Base-by-base conservation (phyloP, 352 stramenopile species). In the Pythium phragmitis region DNA sequence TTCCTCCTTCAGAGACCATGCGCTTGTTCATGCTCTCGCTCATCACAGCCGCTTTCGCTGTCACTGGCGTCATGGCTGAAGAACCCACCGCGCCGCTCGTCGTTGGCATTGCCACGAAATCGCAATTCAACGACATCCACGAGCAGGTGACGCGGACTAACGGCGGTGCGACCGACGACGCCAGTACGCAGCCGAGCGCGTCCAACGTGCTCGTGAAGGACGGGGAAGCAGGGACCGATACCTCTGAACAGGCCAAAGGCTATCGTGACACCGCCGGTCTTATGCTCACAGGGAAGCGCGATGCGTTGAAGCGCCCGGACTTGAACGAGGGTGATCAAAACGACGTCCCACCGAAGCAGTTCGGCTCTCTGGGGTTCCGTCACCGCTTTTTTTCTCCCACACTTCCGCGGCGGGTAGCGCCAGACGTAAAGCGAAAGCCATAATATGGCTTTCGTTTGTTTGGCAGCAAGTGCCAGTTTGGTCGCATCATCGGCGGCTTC, bases 11-110 rank as follows among this genome's bases (percentile, higher is more conserved):
- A 30, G 4, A 30, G 26, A 21, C 41, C 5, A 36, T 42, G 3
- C 51, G 50, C 51, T 47, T 42, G 19, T 51, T 68, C 53, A 23
- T 70, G 30, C 23, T 57, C 49, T 37, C 48, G 50, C 21, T 74
- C 57, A n/a, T 54, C 59, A 28, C 60, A 33, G 26, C 42, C 8
- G 48, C 34, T 26, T 5, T 63, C 4, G 34, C 30, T 5, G 17
- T 53, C 28, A 8, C 30, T 14, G 58, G 48, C 9, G 56, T 33
- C 2, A 21, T 55, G 11, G 45, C 43, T 45, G 50, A 26, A n/a
- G 42, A 48, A 23, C 42, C 12, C 14, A 48, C 14, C 17, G 4
- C 14, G 12, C 14, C 42, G n/a, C 30, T 55, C 17, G 14, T 16
- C 16, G 49, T 55, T 30, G 34, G 42, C 11, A 36, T 55, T 30